phyloP scores from a whole-genome alignment of 2,329 filamentous ascomycete species.

The Ascosphaera acerosa region DNA sequence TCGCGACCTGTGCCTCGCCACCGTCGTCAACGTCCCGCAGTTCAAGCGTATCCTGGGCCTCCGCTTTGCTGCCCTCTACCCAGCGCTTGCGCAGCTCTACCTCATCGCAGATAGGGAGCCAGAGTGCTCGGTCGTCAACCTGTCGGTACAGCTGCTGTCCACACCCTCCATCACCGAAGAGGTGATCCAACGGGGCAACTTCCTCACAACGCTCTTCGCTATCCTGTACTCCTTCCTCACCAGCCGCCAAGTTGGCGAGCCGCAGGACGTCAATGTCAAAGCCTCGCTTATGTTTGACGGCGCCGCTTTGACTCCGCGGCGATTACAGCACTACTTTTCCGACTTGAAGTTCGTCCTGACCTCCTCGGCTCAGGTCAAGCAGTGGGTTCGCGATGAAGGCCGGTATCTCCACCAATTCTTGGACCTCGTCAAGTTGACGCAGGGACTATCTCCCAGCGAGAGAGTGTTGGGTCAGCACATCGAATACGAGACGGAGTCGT shows the following conservation, averaged over 20 bases:
- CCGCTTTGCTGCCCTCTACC: conserved; percentile 87
- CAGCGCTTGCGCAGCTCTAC: conserved; percentile 76
- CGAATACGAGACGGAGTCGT: conserved; percentile 93
- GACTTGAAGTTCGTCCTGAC: conserved; percentile 71
- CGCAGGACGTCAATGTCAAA: conserved; percentile 62
- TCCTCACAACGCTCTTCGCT: conserved; percentile 79
- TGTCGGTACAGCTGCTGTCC: conserved; percentile 88
- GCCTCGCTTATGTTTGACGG: conserved; percentile 82
- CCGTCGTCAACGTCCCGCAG: conserved; percentile 78
- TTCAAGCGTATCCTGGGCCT: conserved; percentile 88
- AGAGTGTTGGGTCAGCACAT: conserved; percentile 86
- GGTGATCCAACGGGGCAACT: conserved; percentile 84
- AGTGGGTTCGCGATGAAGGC: conserved; percentile 55
- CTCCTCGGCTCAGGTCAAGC: conserved; percentile 65
- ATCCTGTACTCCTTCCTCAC: conserved; percentile 96
- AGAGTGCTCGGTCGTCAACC: conserved; percentile 94
- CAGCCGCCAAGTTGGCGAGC: conserved; percentile 82
- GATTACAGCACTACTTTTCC: conserved; percentile 94
- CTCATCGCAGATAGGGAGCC: conserved; percentile 89
- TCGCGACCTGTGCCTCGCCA: conserved; percentile 83
- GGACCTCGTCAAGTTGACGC: conserved; percentile 83
- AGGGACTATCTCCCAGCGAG: conserved; percentile 87
- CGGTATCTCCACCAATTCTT: conserved; percentile 85
- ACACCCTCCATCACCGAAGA: conserved; percentile 92
- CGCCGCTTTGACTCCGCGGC: conserved; percentile 77